Evolutionary conservation across 2,329 filamentous ascomycete species (phyloP), one percentile per base, ranked within the genome.

Genomic region (Arthroderma sp.): DNA sequence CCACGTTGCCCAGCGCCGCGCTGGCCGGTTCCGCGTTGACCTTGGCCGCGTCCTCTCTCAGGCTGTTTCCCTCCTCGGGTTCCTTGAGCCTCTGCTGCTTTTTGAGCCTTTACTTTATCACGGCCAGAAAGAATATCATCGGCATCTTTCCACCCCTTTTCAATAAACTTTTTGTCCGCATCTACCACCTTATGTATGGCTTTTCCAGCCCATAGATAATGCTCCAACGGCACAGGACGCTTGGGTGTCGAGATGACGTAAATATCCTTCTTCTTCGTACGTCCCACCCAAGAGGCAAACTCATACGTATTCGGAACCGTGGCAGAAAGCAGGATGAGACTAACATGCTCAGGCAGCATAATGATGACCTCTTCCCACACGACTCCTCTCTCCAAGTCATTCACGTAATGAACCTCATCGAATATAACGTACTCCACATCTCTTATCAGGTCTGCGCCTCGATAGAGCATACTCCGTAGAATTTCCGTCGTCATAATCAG

Each of bases 301-400:
- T 98, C 93, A 61, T 96, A 83, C 0, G 93, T 97, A 69, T 98
- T 98, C 1, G 93, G 93, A 0, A 98, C 93, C 0, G 93, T 98
- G 0, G 93, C 93, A 3, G 93, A 98, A 2, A 98, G 80, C 1
- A 97, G 77, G 63, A 98, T 98, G 21, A 98, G 79, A 1, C 93
- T 95, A 39, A 98, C 89, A 73, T 98, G 93, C 69, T 95, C 91
- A 0, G 93, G 93, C 57, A 98, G 79, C 93, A 98, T 97, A 66
- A 98, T 98, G 67, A 98, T 98, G 66, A 98, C 93, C 72, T 98
- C 93, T 72, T 98, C 93, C 93, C 93, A 98, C 0, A 98, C 93
- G 4, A 98, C 93, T 66, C 93, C 93, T 73, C 93, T 82, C 70
- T 97, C 93, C 25, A 87, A 80, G 69, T 98, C 93, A 68, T 97